Conservation (phyloP, 805 yeast species). For the Phaffomyces antillensis region DNA sequence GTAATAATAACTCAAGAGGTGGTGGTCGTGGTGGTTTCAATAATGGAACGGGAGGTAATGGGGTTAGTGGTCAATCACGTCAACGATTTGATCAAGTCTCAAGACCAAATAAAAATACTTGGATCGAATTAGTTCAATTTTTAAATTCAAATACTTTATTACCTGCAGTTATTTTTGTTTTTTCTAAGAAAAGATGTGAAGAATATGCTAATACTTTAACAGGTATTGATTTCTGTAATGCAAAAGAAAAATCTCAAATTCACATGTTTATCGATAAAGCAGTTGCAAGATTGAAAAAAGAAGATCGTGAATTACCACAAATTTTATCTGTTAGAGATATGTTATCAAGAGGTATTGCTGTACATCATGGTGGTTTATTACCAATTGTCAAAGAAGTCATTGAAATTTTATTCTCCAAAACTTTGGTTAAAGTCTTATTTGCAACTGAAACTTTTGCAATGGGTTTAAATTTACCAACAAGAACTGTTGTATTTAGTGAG, state of each 20-base stretch:
- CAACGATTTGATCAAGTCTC: slow-evolving; percentile 27
- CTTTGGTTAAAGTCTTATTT: slow-evolving; percentile 82
- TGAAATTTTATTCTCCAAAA: slow-evolving; percentile 83
- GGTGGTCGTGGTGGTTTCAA: slow-evolving; percentile 23
- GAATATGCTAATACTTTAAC: slow-evolving; percentile 78
- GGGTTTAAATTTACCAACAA: slow-evolving; percentile 95
- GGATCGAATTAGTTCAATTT: slow-evolving; percentile 67
- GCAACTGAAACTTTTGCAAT: slow-evolving; percentile 99
- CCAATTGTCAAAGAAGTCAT: slow-evolving; percentile 93
- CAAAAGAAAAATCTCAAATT: slow-evolving; percentile 83
- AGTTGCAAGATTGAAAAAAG: slow-evolving; percentile 77
- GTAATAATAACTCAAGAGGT: slow-evolving; percentile 27
- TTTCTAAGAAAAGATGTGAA: slow-evolving; percentile 89
- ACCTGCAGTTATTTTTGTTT: slow-evolving; percentile 91
- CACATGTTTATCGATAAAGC: slow-evolving; percentile 92
- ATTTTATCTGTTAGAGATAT: slow-evolving; percentile 75
- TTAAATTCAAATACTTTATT: slow-evolving; percentile 61
- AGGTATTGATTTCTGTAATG: slow-evolving; percentile 71
- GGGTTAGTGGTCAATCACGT: slow-evolving; percentile 28
- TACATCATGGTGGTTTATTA: slow-evolving; percentile 89
- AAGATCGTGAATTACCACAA: slow-evolving; percentile 91
- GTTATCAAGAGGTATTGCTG: slow-evolving; percentile 87
- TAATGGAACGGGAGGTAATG: slow-evolving; percentile 33
- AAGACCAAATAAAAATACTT: slow-evolving; percentile 66
- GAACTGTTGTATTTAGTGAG: slow-evolving; percentile 89